These are phyloP conservation scores for Yarrowia keelungensis DNA, from an alignment of 805 yeast species.

Conservation along the genomic window DNA sequence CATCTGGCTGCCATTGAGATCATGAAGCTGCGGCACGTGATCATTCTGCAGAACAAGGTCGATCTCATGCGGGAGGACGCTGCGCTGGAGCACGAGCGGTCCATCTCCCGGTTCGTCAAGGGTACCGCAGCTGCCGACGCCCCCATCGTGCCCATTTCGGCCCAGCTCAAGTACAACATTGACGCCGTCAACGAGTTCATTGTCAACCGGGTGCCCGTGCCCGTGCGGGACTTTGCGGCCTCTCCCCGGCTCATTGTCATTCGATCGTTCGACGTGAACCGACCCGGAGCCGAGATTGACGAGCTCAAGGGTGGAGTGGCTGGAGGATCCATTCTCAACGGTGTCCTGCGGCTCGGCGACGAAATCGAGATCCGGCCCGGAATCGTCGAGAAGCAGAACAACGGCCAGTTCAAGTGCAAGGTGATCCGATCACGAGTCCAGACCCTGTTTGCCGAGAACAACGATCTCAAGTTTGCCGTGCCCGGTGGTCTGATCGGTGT, in stretches of 20 bases:
- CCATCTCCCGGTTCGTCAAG: constrained; percentile 88
- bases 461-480: constrained; percentile 96
- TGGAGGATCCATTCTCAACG: constrained; percentile 96
- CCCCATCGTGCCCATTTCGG: constrained; percentile 98
- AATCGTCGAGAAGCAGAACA: constrained; percentile 93
- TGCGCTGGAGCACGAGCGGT: constrained; percentile 93
- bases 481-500: constrained; percentile 99
- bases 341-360: constrained; percentile 96
- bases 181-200: constrained; percentile 98
- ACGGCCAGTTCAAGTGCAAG: constrained; percentile 86
- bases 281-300: constrained; percentile 97
- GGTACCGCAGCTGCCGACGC: constrained; percentile 99
- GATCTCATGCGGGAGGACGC: constrained; percentile 98
- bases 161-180: constrained; percentile 96
- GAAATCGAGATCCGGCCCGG: constrained; percentile 99
- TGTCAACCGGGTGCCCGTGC: constrained; percentile 94
- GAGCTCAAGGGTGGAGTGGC: constrained; percentile 99
- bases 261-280: constrained; percentile 97
- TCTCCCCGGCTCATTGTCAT: constrained; percentile 95
- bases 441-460: constrained; percentile 95
- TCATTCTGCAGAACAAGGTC: constrained; percentile 95
- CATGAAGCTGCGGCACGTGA: constrained; percentile 96
- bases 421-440: constrained; percentile 95
- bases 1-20: constrained; percentile 99
- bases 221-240: constrained; percentile 91